Base-by-base conservation (phyloP, 2,329 filamentous ascomycete species). In the Epichloe festucae region DNA sequence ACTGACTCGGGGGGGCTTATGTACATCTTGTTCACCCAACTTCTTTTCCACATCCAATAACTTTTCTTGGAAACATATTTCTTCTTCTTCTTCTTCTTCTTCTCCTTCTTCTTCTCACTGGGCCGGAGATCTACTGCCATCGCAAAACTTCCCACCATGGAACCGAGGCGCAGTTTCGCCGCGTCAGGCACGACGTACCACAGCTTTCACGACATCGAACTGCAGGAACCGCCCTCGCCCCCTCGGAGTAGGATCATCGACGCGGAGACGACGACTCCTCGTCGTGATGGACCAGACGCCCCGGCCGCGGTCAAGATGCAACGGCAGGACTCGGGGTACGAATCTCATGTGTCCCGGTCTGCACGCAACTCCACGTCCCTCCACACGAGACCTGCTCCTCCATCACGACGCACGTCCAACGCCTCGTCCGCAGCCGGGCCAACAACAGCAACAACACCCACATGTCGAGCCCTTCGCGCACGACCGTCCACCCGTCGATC, bases 301-400 rank as follows among this genome's bases (percentile, higher is more conserved):
- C 67, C 67, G 1, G 59, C 62, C 12, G 62, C 68, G 0, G 58
- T 61, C 46, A 68, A 67, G 51, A 78, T 80, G 68, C 70, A 71
- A 48, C 71, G 78, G 14, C 76, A 79, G 54, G 77, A 81, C 59
- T 81, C 78, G 0, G 78, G 78, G 36, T 81, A 81, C 57, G 77
- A 76, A 58, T 80, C 77, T 3, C 69, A 72, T 45, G 63, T 65
- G 8, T 57, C 62, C 17, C 61, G 62, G 7, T 68, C 72, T 2
- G 35, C 42, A 35, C 66, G 65, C 8, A 63, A 62, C 15, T 74
- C 73, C 2, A 62, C 60, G 34, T 67, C 65, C 42, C 62, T 31
- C 27, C 27, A 62, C 52, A 56, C 62, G 2, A 61, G 62, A 5
- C 55, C 56, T 7, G 56, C 60, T 19, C 62, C 63, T 6, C 58